These are phyloP conservation scores for Candida vaughaniae DNA, from an alignment of 805 yeast genomes.

Conservation along the genomic window DNA sequence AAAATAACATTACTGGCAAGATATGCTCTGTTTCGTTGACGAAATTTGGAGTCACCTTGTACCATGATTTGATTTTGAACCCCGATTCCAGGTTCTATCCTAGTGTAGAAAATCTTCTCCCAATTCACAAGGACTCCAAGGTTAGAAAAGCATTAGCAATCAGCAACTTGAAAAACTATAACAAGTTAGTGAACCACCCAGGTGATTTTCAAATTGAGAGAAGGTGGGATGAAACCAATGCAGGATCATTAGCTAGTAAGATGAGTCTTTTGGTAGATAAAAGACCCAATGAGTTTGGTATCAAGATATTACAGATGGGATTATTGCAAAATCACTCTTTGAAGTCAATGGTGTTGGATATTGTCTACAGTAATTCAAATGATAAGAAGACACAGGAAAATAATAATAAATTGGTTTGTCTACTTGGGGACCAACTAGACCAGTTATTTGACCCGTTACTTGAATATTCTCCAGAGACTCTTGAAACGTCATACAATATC, in stretches of 20 bases:
- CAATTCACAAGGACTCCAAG: conserved; percentile 49
- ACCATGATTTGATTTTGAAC: conserved; percentile 56
- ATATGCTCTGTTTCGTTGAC: conserved; percentile 58
- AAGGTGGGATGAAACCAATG: conserved; percentile 72
- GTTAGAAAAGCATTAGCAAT: conserved; percentile 78
- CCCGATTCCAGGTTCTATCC: conserved; percentile 69
- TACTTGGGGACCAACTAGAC: conserved; percentile 83
- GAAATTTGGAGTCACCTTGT: conserved; percentile 64
- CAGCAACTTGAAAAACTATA: conserved; percentile 64
- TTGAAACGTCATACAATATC: conserved; percentile 67
- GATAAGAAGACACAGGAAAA: conserved; percentile 46
- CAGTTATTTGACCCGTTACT: conserved; percentile 85
- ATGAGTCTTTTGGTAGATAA: conserved; percentile 55
- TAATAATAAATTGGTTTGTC: conserved; percentile 73
- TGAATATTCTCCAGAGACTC: conserved; percentile 89
- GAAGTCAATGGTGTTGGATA: conserved; percentile 64
- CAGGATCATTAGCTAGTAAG: conserved; percentile 73
- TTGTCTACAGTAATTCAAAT: conserved; percentile 54
- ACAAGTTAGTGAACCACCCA: conserved; percentile 46
- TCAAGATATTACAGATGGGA: conserved; percentile 55
- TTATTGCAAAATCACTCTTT: conserved; percentile 50
- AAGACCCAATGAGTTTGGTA: conserved; percentile 59
- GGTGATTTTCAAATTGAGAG: conserved; percentile 40
- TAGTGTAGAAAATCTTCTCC: conserved; percentile 68
- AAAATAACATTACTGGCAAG: conserved; percentile 43